phyloP scores from a whole-genome alignment of 371 early-diverging fungal genomes.

The Mortierella sp. region DNA sequence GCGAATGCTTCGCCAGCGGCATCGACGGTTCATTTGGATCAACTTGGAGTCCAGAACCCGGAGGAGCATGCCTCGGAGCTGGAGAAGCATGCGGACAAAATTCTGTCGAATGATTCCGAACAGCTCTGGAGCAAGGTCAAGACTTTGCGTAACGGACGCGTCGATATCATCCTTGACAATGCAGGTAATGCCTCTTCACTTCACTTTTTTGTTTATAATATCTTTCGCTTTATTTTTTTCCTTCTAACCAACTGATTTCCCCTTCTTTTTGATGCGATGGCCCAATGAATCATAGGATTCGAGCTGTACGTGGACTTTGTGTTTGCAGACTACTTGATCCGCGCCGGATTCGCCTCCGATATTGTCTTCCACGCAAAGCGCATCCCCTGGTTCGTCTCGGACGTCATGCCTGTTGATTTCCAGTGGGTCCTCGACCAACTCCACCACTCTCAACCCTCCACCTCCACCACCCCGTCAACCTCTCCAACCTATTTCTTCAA shows the following conservation, averaged over 20 bases:
- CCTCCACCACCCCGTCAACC: not conserved
- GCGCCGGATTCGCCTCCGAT: conserved; percentile 71
- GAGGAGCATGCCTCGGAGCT: conserved; percentile 22
- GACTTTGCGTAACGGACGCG: conserved; percentile 63
- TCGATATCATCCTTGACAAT: conserved; percentile 90
- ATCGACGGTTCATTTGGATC: conserved; percentile 41
- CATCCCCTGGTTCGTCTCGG: conserved; percentile 96
- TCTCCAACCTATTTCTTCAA: conserved; percentile 60
- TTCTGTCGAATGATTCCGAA: conserved; percentile 76
- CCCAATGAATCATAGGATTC: conserved; percentile 75
- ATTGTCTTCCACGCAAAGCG: conserved; percentile 90
- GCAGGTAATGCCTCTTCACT: conserved; percentile 64
- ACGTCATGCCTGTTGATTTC: conserved; percentile 86
- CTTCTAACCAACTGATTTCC: not conserved
- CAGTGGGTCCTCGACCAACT: conserved; percentile 72
- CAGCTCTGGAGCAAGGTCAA: conserved; percentile 70
- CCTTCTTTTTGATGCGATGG: not conserved
- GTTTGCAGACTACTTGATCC: conserved; percentile 88
- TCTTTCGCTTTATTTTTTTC: not conserved
- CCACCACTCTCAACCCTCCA: conserved; percentile 22
- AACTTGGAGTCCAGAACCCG: conserved; percentile 46
- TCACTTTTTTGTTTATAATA: too few relatives aligned
- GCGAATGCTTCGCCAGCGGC: conserved; percentile 13
- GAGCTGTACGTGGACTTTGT: conserved; percentile 93
- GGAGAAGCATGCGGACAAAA: conserved; percentile 59